Evolutionary conservation across 331 rosid species (phyloP).

Genomic region (Quercus phellos): DNA sequence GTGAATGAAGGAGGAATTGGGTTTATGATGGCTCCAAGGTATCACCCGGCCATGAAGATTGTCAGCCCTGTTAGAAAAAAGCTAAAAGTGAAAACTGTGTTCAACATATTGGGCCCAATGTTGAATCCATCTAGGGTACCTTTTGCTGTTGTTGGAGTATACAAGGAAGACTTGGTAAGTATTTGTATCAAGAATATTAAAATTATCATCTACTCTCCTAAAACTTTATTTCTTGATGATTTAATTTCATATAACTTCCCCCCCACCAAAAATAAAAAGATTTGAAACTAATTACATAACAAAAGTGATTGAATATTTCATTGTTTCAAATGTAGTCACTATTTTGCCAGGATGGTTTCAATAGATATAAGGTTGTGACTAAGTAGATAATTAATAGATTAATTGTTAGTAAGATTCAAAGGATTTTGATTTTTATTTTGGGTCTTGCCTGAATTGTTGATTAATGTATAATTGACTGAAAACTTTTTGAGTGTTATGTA

Average conservation of each 20-base stretch:
- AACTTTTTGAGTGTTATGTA: neutral
- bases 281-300: neutral
- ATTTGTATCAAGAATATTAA: conserved; percentile 2
- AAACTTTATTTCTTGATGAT: neutral
- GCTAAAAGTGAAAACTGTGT: conserved; percentile 78
- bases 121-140: conserved; percentile 85
- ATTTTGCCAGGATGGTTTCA: neutral
- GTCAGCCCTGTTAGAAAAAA: conserved; percentile 77
- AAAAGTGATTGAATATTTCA: neutral
- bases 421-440: neutral
- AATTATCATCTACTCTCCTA: neutral
- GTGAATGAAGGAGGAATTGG: conserved; percentile 82
- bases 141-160: conserved; percentile 94
- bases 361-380: neutral
- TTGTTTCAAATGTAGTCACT: neutral
- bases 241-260: neutral
- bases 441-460: neutral
- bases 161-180: conserved; percentile 71
- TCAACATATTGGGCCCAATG: conserved; percentile 90
- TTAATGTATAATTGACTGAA: neutral
- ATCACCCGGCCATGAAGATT: conserved; percentile 88
- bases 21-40: conserved; percentile 86
- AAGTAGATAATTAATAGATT: neutral
- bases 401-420: neutral
- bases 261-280: too few relatives aligned